A percentile compares a stretch with the other conserved stretches of the same genome.
Evolutionary conservation across 768 basidiomycete genomes (phyloP).

Genomic region (Trametes villosa): DNA sequence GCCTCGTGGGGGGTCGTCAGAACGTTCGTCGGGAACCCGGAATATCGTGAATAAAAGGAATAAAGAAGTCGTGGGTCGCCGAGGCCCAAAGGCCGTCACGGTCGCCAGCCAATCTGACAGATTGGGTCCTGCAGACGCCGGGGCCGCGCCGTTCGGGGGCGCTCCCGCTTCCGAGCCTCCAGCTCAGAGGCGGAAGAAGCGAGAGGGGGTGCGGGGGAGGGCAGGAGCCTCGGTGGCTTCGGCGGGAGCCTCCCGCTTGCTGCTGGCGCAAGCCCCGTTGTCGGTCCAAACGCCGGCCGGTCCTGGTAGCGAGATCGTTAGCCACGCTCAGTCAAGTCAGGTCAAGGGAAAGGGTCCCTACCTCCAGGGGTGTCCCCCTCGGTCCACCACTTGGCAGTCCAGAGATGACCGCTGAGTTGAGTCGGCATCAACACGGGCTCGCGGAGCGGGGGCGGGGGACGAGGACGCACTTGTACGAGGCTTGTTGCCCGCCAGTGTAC

Average conservation of each 20-base stretch:
- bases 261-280: conserved; percentile 51
- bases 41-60: conserved; percentile 17
- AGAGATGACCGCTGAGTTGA: conserved; percentile 40
- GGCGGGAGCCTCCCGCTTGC: conserved; percentile 15
- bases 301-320: conserved; percentile 43
- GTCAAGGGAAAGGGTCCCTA: conserved; percentile 17
- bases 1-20: conserved; percentile 16
- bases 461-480: conserved; percentile 51
- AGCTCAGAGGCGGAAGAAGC: conserved; percentile 30
- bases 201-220: conserved; percentile 19
- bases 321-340: background rate
- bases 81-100: background rate
- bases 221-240: conserved; percentile 8
- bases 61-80: background rate
- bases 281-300: conserved; percentile 58
- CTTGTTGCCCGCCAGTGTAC: conserved; percentile 58
- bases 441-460: conserved; percentile 16
- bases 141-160: background rate
- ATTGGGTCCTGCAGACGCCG: background rate
- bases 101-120: conserved; percentile 4
- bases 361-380: conserved; percentile 55
- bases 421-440: conserved; percentile 23
- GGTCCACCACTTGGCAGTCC: conserved; percentile 67
- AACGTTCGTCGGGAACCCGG: no score
- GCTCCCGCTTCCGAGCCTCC: background rate